Percentiles rank a stretch among this genome's conserved stretches.
Evolutionary conservation across 2,329 filamentous ascomycete species (phyloP).

Genomic region (Albifimbria verrucaria): DNA sequence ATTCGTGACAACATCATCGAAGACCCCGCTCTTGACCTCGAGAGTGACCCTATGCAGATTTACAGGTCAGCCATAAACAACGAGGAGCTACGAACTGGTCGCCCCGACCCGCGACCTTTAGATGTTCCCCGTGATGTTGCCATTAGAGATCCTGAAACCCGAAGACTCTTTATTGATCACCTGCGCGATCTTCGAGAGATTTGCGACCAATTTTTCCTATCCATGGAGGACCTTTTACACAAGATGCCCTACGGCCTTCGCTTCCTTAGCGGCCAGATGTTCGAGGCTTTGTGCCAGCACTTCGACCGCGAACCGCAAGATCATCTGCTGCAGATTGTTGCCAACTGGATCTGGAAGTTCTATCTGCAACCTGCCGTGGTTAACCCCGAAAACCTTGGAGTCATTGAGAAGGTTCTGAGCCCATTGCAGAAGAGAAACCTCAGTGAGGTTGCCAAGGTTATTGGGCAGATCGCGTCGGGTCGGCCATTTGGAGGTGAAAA

Average conservation of each 20-base stretch:
- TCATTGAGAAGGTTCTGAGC: slow-evolving; percentile 83
- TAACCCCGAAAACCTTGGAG: slow-evolving; percentile 89
- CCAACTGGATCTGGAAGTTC: slow-evolving; percentile 89
- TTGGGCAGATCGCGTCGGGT: slow-evolving; percentile 84
- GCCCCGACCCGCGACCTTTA: slow-evolving; percentile 73
- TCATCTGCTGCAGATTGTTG: slow-evolving; percentile 76
- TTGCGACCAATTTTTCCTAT: slow-evolving; percentile 81
- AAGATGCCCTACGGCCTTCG: slow-evolving; percentile 92
- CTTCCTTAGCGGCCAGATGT: slow-evolving; percentile 83
- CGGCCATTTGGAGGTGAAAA: slow-evolving; percentile 91
- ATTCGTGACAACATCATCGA: slow-evolving; percentile 92
- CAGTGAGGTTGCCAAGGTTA: slow-evolving; percentile 84
- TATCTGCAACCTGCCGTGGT: slow-evolving; percentile 88
- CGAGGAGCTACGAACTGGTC: slow-evolving; percentile 89
- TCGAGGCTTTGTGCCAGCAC: slow-evolving; percentile 69
- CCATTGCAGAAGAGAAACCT: slow-evolving; percentile 93
- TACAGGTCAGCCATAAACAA: slow-evolving; percentile 96
- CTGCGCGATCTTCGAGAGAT: slow-evolving; percentile 92
- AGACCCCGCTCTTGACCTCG: slow-evolving; percentile 83
- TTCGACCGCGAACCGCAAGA: slow-evolving; percentile 79
- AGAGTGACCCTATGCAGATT: slow-evolving; percentile 96
- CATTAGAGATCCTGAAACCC: slow-evolving; percentile 92
- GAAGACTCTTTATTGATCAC: slow-evolving; percentile 89
- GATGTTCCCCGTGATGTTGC: slow-evolving; percentile 89
- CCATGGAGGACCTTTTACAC: slow-evolving; percentile 77